phyloP scores from a whole-genome alignment of 441 rosid species.

The Gossypium laxum region DNA sequence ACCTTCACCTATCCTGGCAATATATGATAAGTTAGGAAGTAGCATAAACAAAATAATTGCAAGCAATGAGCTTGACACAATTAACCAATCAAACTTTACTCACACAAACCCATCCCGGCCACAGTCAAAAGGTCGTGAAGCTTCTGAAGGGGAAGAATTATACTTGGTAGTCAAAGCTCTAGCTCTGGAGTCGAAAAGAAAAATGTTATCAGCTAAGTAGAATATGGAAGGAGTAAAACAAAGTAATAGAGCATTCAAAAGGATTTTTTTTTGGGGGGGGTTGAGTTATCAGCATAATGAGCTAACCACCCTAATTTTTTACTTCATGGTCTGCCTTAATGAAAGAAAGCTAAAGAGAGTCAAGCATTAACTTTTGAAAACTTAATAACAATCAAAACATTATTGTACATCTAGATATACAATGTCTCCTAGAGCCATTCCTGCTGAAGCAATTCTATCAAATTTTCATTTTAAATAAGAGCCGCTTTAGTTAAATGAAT shows the following conservation, averaged over 20 bases:
- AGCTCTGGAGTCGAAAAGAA: conserved; percentile 36
- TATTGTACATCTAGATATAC: background rate
- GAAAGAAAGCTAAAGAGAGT: background rate
- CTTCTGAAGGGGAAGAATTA: conserved; percentile 66
- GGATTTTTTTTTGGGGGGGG: background rate
- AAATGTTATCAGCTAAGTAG: conserved; percentile 11
- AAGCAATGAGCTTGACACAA: background rate
- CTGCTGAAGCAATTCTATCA: background rate
- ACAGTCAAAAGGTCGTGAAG: conserved; percentile 90
- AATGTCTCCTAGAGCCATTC: background rate
- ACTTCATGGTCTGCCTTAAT: background rate
- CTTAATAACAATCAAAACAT: background rate
- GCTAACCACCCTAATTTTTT: background rate
- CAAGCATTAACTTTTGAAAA: background rate
- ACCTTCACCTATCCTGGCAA: conserved; percentile 87
- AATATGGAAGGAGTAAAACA: background rate
- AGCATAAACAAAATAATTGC: background rate
- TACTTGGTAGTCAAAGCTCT: conserved; percentile 79
- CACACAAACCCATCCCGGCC: conserved; percentile 95
- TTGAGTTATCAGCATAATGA: background rate
- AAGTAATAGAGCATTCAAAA: background rate
- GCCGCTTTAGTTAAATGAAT: background rate
- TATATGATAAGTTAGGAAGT: conserved; percentile 10
- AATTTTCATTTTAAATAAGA: background rate
- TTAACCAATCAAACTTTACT: conserved; percentile 23